Conservation (phyloP, 495 filamentous ascomycete genomes). For the Diplogelasinospora grovesii region DNA sequence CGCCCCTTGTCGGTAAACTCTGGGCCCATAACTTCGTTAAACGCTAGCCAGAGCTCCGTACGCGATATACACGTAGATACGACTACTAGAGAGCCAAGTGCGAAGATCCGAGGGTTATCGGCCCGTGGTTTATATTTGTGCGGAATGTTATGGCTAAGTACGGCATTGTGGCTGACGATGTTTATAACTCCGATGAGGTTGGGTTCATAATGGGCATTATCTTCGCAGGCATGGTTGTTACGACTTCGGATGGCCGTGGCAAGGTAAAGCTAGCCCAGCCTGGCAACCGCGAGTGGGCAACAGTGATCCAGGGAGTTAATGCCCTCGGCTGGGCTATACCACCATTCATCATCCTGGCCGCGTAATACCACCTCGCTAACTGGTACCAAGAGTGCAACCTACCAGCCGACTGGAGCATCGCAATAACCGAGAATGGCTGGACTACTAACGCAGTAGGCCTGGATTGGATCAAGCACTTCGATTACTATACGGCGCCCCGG, state of each 20-base stretch:
- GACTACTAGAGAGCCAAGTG: too few species aligned
- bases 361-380: background rate
- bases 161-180: background rate
- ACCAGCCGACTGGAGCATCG: slow-evolving; percentile 20
- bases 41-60: too few species aligned
- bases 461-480: slow-evolving; percentile 10
- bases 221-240: background rate
- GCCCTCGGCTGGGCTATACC: slow-evolving; percentile 4
- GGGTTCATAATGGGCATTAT: slow-evolving; percentile 6
- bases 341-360: slow-evolving; percentile 2
- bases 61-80: too few species aligned
- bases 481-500: slow-evolving; percentile 13
- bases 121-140: too few species aligned
- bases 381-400: slow-evolving; percentile 3
- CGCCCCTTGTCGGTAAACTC: too few species aligned
- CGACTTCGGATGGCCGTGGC: slow-evolving; percentile 5
- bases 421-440: slow-evolving; percentile 25
- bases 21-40: too few species aligned
- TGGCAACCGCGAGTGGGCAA: slow-evolving; percentile 4
- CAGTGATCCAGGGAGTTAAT: slow-evolving; percentile 6
- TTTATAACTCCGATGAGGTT: slow-evolving; percentile 1
- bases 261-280: slow-evolving; percentile 2
- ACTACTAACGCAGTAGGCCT: slow-evolving; percentile 24
- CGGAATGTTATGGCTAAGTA: background rate
- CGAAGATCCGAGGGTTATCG: too few species aligned